Percentiles rank a stretch among this genome's conserved stretches.
phyloP scores from a whole-genome alignment of 345 rosid species.

The Gossypium rotundifolium region DNA sequence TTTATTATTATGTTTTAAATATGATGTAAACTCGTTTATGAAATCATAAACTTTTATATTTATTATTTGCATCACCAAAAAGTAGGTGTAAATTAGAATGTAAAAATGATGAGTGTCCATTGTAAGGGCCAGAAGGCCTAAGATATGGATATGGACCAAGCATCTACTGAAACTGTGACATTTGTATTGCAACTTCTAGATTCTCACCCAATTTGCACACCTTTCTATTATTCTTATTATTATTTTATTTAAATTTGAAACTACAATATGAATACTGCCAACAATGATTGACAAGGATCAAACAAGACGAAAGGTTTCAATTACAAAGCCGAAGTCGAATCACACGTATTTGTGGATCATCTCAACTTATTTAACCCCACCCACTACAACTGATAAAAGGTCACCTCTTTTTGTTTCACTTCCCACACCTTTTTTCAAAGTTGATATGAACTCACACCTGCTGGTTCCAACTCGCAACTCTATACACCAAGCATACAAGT shows the following conservation, averaged over 20 bases:
- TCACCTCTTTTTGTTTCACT: neutral
- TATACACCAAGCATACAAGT: neutral
- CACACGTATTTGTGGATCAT: conserved; percentile 17
- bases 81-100: too few relatives aligned
- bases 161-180: conserved; percentile 3
- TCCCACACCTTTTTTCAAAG: conserved; percentile 22
- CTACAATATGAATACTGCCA: conserved; percentile 9
- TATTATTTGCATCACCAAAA: too few relatives aligned
- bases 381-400: neutral
- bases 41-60: too few relatives aligned
- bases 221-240: neutral
- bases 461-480: neutral
- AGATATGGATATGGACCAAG: too few relatives aligned
- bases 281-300: conserved; percentile 17
- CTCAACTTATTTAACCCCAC: neutral
- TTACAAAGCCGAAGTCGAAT: neutral
- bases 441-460: conserved; percentile 17
- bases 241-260: neutral
- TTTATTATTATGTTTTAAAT: too few relatives aligned
- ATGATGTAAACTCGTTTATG: too few relatives aligned
- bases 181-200: neutral
- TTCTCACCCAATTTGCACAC: neutral
- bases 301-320: neutral
- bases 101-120: too few relatives aligned
- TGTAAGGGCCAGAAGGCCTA: too few relatives aligned